These are phyloP conservation scores for Decorospora gaudefroyi DNA, from an alignment of 2,329 filamentous ascomycete genomes.

Conservation along the genomic window DNA sequence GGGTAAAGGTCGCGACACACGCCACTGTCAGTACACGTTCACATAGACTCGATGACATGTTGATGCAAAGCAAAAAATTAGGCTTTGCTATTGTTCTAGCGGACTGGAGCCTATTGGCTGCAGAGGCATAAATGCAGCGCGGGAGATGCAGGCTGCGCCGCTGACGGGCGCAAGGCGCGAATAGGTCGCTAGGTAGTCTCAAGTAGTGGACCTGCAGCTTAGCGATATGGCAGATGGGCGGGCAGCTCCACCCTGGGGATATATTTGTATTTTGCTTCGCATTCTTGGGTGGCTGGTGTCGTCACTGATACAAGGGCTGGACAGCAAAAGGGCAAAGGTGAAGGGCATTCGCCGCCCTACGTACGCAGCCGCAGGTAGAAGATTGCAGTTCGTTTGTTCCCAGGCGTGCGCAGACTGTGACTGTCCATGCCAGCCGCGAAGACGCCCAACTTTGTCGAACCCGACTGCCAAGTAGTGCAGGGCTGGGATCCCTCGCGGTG, in stretches of 20 bases:
- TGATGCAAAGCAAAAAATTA: conserved; percentile 3
- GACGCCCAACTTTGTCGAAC: neutral
- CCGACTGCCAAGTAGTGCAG: conserved; percentile 9
- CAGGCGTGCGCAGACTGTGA: conserved; percentile 1
- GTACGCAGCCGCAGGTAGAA: no score
- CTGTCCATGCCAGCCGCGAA: no score
- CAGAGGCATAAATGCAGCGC: conserved; percentile 5
- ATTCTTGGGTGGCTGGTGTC: neutral
- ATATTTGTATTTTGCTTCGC: neutral
- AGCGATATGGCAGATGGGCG: conserved; percentile 8
- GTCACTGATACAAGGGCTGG: neutral
- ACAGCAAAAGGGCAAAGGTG: neutral
- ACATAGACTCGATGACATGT: conserved; percentile 10
- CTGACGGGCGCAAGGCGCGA: conserved; percentile 3
- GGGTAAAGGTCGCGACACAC: no score
- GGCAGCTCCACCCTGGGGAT: neutral
- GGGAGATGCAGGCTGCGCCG: neutral
- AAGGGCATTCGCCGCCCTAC: neutral
- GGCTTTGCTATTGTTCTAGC: neutral
- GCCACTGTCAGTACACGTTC: conserved; percentile 9
- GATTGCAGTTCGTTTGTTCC: neutral
- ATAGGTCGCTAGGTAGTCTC: neutral
- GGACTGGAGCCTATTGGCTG: conserved; percentile 4
- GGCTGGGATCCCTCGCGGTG: conserved; percentile 14
- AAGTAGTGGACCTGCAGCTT: conserved; percentile 11